Conservation (phyloP, 495 filamentous ascomycete genomes). For the Bacidia gigantensis region DNA sequence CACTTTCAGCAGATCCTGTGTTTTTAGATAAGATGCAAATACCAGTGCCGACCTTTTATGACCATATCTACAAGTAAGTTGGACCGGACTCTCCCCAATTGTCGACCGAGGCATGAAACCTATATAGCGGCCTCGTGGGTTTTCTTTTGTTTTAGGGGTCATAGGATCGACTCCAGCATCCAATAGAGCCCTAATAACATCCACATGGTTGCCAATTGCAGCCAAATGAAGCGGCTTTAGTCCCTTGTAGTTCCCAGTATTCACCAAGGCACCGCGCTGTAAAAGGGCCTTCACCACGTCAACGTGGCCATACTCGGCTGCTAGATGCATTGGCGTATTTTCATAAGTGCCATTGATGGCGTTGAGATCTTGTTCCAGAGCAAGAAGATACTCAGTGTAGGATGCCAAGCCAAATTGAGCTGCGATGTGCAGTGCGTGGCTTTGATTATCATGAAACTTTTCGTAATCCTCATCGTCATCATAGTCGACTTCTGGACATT, state of each 20-base stretch:
- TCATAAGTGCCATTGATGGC: slow-evolving; percentile 10
- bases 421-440: not conserved
- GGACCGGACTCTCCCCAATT: not conserved
- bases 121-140: not conserved
- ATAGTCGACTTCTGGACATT: not conserved
- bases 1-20: not conserved
- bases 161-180: slow-evolving; percentile 21
- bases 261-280: slow-evolving; percentile 3
- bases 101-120: not conserved
- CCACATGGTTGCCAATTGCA: slow-evolving; percentile 14
- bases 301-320: slow-evolving; percentile 14
- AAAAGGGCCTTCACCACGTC: slow-evolving; percentile 13
- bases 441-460: not conserved
- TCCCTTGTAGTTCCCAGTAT: slow-evolving; percentile 12
- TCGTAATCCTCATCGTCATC: not conserved
- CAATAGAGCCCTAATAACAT: slow-evolving; percentile 18
- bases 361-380: slow-evolving; percentile 1
- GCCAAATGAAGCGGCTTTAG: slow-evolving; percentile 22
- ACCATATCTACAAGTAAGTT: not conserved
- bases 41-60: not conserved
- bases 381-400: not conserved
- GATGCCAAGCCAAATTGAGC: not conserved
- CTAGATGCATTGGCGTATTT: slow-evolving; percentile 19
- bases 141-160: slow-evolving; percentile 19
- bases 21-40: not conserved